Evolutionary conservation across 106 monocot genomes (phyloP), one percentile per base, ranked within the genome.

Genomic region (Narthecium ossifragum): DNA sequence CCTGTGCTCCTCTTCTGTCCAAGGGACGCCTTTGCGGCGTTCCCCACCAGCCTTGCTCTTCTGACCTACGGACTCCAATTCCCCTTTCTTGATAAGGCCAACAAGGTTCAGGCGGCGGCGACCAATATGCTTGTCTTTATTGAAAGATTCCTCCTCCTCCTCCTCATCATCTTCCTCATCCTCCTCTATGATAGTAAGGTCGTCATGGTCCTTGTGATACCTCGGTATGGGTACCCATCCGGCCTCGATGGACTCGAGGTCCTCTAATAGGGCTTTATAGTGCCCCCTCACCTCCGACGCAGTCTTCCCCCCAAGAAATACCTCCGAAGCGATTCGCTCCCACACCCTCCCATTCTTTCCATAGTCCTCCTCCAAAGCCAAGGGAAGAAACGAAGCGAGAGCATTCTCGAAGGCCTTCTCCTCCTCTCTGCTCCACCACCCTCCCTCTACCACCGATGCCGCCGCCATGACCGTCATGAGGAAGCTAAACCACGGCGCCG

Each of bases 1-100:
- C 92, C 75, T 92, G 70, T 92, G 92, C 50, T 92, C 92, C 64
- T 92, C 84, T 60, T 92, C 92, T 6, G 88, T 92, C 92, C 92
- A 92, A 0, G 92, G 92, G 54, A 82, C 85, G 27, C 92, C 92
- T 53, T 88, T 92, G 31, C 78, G 65, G 30, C 92, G 47, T 68
- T 88, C 92, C 67, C n/a, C n/a, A n/a, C n/a, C n/a, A n/a, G n/a
- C n/a, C n/a, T n/a, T n/a, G n/a, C n/a, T n/a, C n/a, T n/a, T n/a
- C n/a, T n/a, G n/a, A n/a, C n/a, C n/a, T n/a, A n/a, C n/a, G n/a
- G n/a, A n/a, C n/a, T n/a, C n/a, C n/a, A n/a, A n/a, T n/a, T n/a
- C n/a, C n/a, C n/a, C n/a, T n/a, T n/a, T n/a, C n/a, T n/a, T n/a
- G n/a, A n/a, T n/a, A n/a, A n/a, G n/a, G n/a, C n/a, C n/a, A n/a